phyloP scores from a whole-genome alignment of 768 basidiomycete species.

The Hericium erinaceus region DNA sequence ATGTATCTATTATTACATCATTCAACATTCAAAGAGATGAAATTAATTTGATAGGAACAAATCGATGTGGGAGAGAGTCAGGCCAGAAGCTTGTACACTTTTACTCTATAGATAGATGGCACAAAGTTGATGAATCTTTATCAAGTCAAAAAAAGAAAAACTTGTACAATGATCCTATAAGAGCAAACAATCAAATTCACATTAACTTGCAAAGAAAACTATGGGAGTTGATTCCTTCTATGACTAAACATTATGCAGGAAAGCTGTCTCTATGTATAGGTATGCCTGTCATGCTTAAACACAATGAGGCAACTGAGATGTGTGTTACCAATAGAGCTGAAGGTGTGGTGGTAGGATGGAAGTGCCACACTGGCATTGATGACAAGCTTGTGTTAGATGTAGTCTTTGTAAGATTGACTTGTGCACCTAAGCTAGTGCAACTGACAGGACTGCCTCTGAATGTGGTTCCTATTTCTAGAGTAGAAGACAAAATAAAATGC shows the following conservation, averaged over 20 bases:
- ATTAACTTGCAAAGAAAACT: slow-evolving; percentile 8
- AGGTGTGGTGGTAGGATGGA: slow-evolving; percentile 11
- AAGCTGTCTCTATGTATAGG: slow-evolving; percentile 13
- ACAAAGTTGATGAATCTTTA: background rate
- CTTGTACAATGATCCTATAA: background rate
- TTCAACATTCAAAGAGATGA: slow-evolving; percentile 28
- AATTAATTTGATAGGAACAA: slow-evolving; percentile 25
- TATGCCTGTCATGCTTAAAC: slow-evolving; percentile 17
- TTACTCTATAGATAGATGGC: slow-evolving; percentile 15
- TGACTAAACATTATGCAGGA: slow-evolving; percentile 13
- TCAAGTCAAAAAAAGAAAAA: background rate
- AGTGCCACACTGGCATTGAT: background rate
- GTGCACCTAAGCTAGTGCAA: slow-evolving; percentile 1
- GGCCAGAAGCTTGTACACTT: slow-evolving; percentile 19
- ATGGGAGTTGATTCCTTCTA: slow-evolving; percentile 15
- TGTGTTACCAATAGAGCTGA: slow-evolving; percentile 20
- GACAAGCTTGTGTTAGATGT: slow-evolving; percentile 2
- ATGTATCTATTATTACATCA: slow-evolving; percentile 31
- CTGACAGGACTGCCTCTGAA: slow-evolving; percentile 10
- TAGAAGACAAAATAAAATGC: background rate
- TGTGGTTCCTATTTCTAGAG: slow-evolving; percentile 13
- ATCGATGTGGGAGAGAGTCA: slow-evolving; percentile 25
- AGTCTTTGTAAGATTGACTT: slow-evolving; percentile 11
- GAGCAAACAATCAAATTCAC: background rate
- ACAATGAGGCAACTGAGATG: slow-evolving; percentile 17